Percentiles rank a stretch among this genome's conserved stretches.
Conservation (phyloP, 306 rosid genomes). For the Datisca glomerata region DNA sequence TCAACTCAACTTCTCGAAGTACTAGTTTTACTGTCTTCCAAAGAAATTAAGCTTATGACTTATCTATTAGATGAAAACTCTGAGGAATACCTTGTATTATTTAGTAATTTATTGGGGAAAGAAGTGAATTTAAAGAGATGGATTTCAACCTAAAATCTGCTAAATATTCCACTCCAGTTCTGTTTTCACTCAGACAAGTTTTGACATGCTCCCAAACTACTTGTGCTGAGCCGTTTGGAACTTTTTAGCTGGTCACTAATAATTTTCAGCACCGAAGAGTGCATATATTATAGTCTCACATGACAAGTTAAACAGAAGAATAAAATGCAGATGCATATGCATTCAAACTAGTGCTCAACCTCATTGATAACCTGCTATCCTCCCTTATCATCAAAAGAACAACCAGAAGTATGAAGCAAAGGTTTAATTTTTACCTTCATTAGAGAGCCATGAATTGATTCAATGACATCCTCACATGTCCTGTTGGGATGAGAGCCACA, state of each 20-base stretch:
- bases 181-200: not conserved
- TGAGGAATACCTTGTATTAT: not conserved
- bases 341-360: too few species aligned
- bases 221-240: too few species aligned
- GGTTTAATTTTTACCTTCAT: slow-evolving; percentile 45
- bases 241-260: too few species aligned
- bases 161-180: not conserved
- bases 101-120: too few species aligned
- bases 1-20: not conserved
- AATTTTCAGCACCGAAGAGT: too few species aligned
- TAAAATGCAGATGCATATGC: too few species aligned
- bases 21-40: not conserved
- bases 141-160: not conserved
- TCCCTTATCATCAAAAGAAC: too few species aligned
- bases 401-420: too few species aligned
- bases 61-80: too few species aligned
- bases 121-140: not conserved
- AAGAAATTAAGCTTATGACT: not conserved
- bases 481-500: slow-evolving; percentile 26
- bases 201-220: not conserved
- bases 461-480: slow-evolving; percentile 90
- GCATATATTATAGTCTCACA: too few species aligned
- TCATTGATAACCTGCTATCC: too few species aligned
- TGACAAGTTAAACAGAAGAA: too few species aligned
- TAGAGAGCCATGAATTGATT: slow-evolving; percentile 81